A percentile compares a stretch with the other conserved stretches of the same genome.
Evolutionary conservation across 2,329 filamentous ascomycete genomes (phyloP).

Genomic region (Talaromyces pinophilus): DNA sequence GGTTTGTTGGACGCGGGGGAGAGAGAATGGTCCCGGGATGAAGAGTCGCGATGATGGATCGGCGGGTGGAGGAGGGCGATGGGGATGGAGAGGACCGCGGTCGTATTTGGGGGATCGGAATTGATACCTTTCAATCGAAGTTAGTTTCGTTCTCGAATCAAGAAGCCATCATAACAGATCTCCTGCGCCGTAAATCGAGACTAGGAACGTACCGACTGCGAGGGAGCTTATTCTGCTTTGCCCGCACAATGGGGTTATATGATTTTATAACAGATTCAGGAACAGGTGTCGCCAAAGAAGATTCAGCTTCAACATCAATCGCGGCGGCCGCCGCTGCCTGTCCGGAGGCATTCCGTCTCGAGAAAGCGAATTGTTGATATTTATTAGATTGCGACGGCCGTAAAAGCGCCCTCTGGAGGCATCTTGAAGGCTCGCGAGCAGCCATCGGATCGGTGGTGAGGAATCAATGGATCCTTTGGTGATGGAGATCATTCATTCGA

Average conservation of each 20-base stretch:
- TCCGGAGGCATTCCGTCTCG: conserved; percentile 52
- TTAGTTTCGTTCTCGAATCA: background rate
- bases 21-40: conserved; percentile 84
- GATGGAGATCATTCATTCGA: background rate
- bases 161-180: background rate
- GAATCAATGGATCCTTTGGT: background rate
- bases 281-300: conserved; percentile 45
- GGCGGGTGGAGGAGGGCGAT: conserved; percentile 83
- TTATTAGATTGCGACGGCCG: conserved; percentile 36
- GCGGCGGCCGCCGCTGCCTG: conserved; percentile 40
- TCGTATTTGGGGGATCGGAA: conserved; percentile 94
- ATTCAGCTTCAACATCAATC: conserved; percentile 51
- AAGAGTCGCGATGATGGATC: conserved; percentile 87
- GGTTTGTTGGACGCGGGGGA: conserved; percentile 84
- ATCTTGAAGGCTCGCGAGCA: conserved; percentile 42
- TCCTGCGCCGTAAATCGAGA: background rate
- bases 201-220: conserved; percentile 53
- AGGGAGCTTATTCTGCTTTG: conserved; percentile 49
- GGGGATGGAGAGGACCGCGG: conserved; percentile 87
- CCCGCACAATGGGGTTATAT: conserved; percentile 54
- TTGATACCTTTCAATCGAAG: conserved; percentile 68
- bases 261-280: conserved; percentile 45
- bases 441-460: conserved; percentile 34
- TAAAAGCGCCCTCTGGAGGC: conserved; percentile 42
- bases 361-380: conserved; percentile 35